phyloP scores from a whole-genome alignment of 2,329 filamentous ascomycete genomes.

The Sporothrix luriei region DNA sequence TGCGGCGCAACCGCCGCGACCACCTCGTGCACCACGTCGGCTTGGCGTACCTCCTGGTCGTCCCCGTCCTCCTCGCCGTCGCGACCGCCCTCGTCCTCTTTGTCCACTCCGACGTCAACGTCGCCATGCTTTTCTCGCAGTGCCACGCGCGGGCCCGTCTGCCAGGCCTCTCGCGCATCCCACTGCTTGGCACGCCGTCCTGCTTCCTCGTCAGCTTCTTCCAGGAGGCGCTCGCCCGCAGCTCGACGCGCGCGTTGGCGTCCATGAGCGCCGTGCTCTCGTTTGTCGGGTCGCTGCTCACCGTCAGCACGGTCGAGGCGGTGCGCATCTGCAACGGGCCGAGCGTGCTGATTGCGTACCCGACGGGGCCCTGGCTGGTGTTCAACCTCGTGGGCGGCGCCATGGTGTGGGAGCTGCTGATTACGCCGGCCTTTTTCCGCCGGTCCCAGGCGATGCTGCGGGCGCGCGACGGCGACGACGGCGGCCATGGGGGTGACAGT shows the following conservation, averaged over 20 bases:
- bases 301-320: conserved; percentile 54
- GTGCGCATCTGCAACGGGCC: conserved; percentile 48
- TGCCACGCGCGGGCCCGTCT: conserved; percentile 54
- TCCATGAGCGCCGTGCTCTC: conserved; percentile 49
- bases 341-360: conserved; percentile 42
- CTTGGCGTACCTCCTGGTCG: conserved; percentile 55
- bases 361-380: conserved; percentile 50
- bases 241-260: conserved; percentile 47
- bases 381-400: conserved; percentile 55
- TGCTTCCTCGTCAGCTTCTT: conserved; percentile 58
- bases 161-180: conserved; percentile 50
- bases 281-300: conserved; percentile 53
- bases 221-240: conserved; percentile 46
- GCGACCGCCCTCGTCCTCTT: conserved; percentile 49
- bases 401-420: conserved; percentile 55
- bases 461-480: not conserved
- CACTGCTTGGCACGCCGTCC: conserved; percentile 49
- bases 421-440: conserved; percentile 54
- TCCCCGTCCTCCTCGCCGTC: conserved; percentile 53
- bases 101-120: conserved; percentile 54
- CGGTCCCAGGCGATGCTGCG: conserved; percentile 46
- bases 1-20: conserved; percentile 13
- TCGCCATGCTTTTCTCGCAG: conserved; percentile 56
- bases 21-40: conserved; percentile 32
- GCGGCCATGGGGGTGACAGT: not conserved